Evolutionary conservation across 2,329 filamentous ascomycete genomes (phyloP), one percentile per base, ranked within the genome.

Genomic region (Aschersonia sp.): DNA sequence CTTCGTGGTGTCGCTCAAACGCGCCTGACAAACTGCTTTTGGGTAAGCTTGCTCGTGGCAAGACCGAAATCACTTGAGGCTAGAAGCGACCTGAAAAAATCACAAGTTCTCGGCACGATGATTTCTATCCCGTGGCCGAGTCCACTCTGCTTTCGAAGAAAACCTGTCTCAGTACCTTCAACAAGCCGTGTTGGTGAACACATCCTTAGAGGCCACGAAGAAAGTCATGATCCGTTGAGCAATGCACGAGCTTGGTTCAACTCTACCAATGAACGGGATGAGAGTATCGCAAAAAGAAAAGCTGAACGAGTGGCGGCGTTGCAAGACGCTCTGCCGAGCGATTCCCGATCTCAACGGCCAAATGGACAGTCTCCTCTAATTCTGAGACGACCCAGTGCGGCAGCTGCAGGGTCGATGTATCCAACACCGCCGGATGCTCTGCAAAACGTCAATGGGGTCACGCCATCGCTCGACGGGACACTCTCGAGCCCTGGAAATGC

Each of bases 391-490:
- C 63, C 72, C 39, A 73, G 69, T 52, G 70, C 65, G 6, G 59
- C 65, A 10, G 62, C 66, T 5, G 63, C 68, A 30, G 73, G 75
- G 41, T 71, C 74, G 2, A 78, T 86, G 62, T 86, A 87, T 58
- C 82, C 80, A 7, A 87, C 83, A 5, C 83, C 83, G 2, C 83
- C 83, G 9, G 82, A 85, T 57, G 80, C 72, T 11, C 64, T 81
- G 14, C 77, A 78, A 41, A 69, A 70, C 46, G 62, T 65, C 2
- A 62, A 70, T 8, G 77, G 71, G 4, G 67, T 73, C 6, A 76
- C 75, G 1, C 73, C 76, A 4, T 73, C 73, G 2, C 68, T 79
- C 47, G 78, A 82, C 49, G 72, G 71, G 5, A 68, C 67, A 2
- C 65, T 67, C 2, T 74, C 74, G 2, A 82, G 77, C 46, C 78